Base-by-base conservation (phyloP, 2,329 filamentous ascomycete species). In the Colletotrichum gigasporum region DNA sequence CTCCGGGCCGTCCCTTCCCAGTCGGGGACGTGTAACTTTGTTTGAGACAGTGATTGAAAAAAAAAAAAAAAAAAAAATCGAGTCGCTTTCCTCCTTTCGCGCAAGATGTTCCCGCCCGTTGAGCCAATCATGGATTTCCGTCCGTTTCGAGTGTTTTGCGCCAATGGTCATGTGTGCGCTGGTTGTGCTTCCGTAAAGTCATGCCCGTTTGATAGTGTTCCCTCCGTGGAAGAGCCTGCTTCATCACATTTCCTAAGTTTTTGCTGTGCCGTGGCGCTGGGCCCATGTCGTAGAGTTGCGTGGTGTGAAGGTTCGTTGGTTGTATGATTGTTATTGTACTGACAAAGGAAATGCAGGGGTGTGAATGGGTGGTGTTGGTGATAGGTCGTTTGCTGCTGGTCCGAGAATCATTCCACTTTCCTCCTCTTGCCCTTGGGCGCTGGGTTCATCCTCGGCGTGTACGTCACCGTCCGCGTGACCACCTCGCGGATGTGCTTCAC, bases 341-440 rank as follows among this genome's bases (percentile, higher is more conserved):
- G 58, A 64, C 34, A 64, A 53, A 61, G 35, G 10, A 64, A 54
- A 61, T 30, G 35, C 59, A 58, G 50, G 56, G 47, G 34, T 24
- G 44, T 62, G 20, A 34, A 37, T 47, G 14, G 44, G 30, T 20
- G 3, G 39, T 52, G 47, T 37, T 47, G 18, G 32, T 45, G 45
- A 47, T 35, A 12, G 18, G 42, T 16, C 20, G 45, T 47, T 63
- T 30, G 59, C 12, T 52, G 51, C 18, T 26, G 37, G 18, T n/a
- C 20, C 37, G 44, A 22, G 3, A 32, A 26, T 65, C 71, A 82
- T 68, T 85, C 82, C 50, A 84, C 77, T 83, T 93, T 96, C 81
- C 94, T 90, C 80, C 94, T 89, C 86, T 97, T 98, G 68, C 94
- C 94, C 77, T 94, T 94, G 7, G 94, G 95, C 35, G 94, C 93